These are phyloP conservation scores for Taxawa tesnikishii DNA, from an alignment of 2,329 filamentous ascomycete genomes.

Conservation along the genomic window DNA sequence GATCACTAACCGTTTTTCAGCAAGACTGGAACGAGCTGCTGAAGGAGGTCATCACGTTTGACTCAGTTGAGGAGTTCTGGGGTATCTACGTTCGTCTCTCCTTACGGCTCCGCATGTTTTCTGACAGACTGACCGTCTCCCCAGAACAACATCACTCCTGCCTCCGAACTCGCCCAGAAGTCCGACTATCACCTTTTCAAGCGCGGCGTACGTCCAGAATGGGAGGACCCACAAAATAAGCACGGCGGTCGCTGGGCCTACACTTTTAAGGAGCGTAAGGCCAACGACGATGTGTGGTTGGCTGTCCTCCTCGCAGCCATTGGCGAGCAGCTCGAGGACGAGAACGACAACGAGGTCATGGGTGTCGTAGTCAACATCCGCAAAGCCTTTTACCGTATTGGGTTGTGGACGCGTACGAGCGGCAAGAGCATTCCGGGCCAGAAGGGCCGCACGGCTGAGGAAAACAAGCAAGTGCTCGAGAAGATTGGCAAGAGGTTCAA, in stretches of 20 bases:
- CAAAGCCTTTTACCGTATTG: conserved; percentile 95
- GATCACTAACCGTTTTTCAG: conserved; percentile 8
- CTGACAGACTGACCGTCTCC: conserved; percentile 5
- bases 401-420: conserved; percentile 91
- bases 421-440: conserved; percentile 73
- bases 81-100: conserved; percentile 76
- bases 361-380: conserved; percentile 98
- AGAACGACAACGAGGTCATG: conserved; percentile 95
- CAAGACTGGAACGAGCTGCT: conserved; percentile 96
- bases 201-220: conserved; percentile 89
- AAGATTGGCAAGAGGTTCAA: conserved; percentile 87
- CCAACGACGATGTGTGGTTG: conserved; percentile 97
- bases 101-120: not conserved
- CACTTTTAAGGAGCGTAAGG: conserved; percentile 89
- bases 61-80: conserved; percentile 99
- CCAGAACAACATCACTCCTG: conserved; percentile 96
- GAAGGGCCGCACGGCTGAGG: conserved; percentile 61
- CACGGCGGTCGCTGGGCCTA: conserved; percentile 99
- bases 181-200: conserved; percentile 99
- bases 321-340: conserved; percentile 91
- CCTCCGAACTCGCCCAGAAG: conserved; percentile 91
- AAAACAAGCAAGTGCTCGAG: conserved; percentile 74
- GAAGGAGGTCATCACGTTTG: conserved; percentile 97
- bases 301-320: conserved; percentile 95
- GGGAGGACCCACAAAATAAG: conserved; percentile 98